Evolutionary conservation across 768 basidiomycete genomes (phyloP), one percentile per base, ranked within the genome.

Genomic region (Trametes coccinea): DNA sequence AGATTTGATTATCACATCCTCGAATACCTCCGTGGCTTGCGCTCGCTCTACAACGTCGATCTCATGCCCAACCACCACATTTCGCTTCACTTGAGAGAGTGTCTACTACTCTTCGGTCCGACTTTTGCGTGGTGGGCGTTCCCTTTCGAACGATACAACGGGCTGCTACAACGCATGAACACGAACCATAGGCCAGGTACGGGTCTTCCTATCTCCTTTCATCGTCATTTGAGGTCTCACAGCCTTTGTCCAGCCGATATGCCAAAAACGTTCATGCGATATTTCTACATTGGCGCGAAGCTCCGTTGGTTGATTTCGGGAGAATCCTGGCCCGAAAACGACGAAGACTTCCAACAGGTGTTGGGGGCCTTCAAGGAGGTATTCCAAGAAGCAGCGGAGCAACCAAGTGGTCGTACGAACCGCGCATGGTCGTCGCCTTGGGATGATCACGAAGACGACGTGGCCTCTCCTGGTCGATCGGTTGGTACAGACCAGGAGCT

Each of bases 41-140:
- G 49, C n/a, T 9, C 40, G 0, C 59, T 77, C 1, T 78, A 68
- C 57, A 67, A 63, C 67, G 6, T 6, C 43, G 14, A 62, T 9
- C 60, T 57, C 7, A 59, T 77, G 6, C 76, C 76, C 0, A 71
- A 64, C n/a, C 71, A 75, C 16, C 77, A 78, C 47, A 49, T 67
- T 6, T 67, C 74, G 1, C 65, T 75, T 8, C 76, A 78, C 58
- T 65, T 75, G 16, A 66, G 64, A 0, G 58, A 71, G 5, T 60
- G 68, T 37, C 54, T 77, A 5, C 43, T 59, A 1, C 49, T 61
- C 0, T 76, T 72, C 53, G 76, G 77, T 0, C 76, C 76, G 0
- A 44, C 51, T 0, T 72, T 73, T 50, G 59, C 37, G 3, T 65
- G 64, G 64, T 53, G 71, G 61, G 63, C 67, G 5, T 67, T 67